Evolutionary conservation across 2,329 filamentous ascomycete genomes (phyloP), one percentile per base, ranked within the genome.

Genomic region (Boeremia lycopersici): DNA sequence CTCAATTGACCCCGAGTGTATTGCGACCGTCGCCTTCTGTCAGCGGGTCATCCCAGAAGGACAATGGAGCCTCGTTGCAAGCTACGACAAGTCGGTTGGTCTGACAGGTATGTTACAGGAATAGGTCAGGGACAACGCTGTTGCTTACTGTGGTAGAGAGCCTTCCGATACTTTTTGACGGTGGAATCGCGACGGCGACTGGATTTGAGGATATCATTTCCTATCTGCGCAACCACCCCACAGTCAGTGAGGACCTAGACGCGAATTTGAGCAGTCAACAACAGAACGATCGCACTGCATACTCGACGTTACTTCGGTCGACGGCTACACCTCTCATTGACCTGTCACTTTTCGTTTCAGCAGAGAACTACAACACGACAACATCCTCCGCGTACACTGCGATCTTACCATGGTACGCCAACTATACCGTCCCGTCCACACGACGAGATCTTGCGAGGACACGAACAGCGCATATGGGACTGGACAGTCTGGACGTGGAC

Each of bases 1-100:
- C 12, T 98, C 95, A 38, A 89, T 98, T 67, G 93, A 98, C 69
- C 82, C 93, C 40, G 90, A 96, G 79, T 98, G 93, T 72, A 85
- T 96, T 57, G 93, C 93, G 26, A 82, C 89, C 38, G 86, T 96
- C 62, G 86, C 90, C 48, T 93, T 93, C 72, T 81, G 96, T 53
- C 83, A 85, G 57, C 80, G 85, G 65, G 82, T 82, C 53, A 78
- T 90, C 23, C 82, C 84, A 31, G 72, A 76, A 52, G 76, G 79
- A 42, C 77, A 84, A 59, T 78, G 74, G 74, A 60, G 56, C 19
- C 63, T 78, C 12, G 57, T 76, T 40, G 65, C 71, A 29, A 67
- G 68, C 47, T 63, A 89, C 74, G 87, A 93, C 74, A 84, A 88
- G 48, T 85, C 86, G 36, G 77, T 89, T 60, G 88, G 87, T 67